These are phyloP conservation scores for Galeopsis tetrahit DNA, from an alignment of 257 asterid genomes.

Conservation along the genomic window DNA sequence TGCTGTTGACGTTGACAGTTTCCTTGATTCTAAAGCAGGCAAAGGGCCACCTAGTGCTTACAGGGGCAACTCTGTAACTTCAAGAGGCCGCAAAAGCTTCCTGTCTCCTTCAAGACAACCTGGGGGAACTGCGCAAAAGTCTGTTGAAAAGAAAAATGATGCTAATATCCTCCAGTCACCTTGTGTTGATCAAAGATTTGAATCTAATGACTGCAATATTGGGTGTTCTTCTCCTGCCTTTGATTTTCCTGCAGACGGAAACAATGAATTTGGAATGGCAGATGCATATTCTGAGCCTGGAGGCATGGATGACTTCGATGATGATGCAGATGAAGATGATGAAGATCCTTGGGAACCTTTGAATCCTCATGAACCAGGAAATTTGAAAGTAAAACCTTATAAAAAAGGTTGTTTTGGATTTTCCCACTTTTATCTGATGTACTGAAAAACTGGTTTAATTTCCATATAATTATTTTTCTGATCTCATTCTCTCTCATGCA, in stretches of 20 bases:
- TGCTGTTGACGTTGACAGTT: slow-evolving; percentile 65
- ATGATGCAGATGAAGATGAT: slow-evolving; percentile 32
- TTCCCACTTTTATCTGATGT: slow-evolving; percentile 28
- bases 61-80: slow-evolving; percentile 49
- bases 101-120: slow-evolving; percentile 62
- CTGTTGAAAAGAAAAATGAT: slow-evolving; percentile 57
- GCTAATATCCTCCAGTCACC: slow-evolving; percentile 49
- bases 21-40: slow-evolving; percentile 54
- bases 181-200: slow-evolving; percentile 41
- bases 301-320: slow-evolving; percentile 59
- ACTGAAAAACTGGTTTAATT: slow-evolving; percentile 9
- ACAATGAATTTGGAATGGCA: slow-evolving; percentile 50
- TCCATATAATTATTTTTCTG: slow-evolving; percentile 28
- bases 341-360: slow-evolving; percentile 94
- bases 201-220: slow-evolving; percentile 42
- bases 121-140: slow-evolving; percentile 57
- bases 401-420: slow-evolving; percentile 55
- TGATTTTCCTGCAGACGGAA: slow-evolving; percentile 45
- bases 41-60: slow-evolving; percentile 43
- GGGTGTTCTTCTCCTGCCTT: slow-evolving; percentile 46
- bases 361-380: slow-evolving; percentile 93
- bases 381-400: slow-evolving; percentile 75
- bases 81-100: slow-evolving; percentile 63
- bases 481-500: slow-evolving; percentile 49
- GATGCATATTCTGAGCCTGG: slow-evolving; percentile 52